Conservation (phyloP, 2,329 filamentous ascomycete species). For the Sporothrix variecibatus region DNA sequence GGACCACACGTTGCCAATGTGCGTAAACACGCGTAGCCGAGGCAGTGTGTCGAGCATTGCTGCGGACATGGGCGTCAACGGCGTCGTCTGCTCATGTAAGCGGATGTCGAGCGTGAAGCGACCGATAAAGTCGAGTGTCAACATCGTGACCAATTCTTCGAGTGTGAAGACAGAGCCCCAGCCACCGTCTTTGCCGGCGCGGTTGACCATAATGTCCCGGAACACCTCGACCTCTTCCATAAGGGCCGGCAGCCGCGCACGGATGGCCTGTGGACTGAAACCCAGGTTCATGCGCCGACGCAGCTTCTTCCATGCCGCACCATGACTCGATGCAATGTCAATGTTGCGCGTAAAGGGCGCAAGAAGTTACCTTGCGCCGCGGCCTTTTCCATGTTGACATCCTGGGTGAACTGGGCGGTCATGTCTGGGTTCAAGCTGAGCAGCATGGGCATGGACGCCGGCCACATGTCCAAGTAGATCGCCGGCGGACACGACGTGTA, state of each 20-base stretch:
- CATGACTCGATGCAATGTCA: constrained; percentile 41
- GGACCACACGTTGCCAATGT: constrained; percentile 30
- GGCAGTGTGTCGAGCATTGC: constrained; percentile 27
- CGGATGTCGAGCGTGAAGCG: constrained; percentile 31
- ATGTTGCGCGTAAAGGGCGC: constrained; percentile 36
- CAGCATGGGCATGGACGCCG: constrained; percentile 27
- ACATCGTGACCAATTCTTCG: constrained; percentile 30
- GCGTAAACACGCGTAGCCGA: constrained; percentile 19
- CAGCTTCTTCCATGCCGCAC: constrained; percentile 42
- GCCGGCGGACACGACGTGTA: constrained; percentile 22
- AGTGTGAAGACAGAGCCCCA: constrained; percentile 33
- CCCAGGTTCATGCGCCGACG: constrained; percentile 42
- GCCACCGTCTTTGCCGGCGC: constrained; percentile 31
- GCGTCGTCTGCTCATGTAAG: constrained; percentile 25
- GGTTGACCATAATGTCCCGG: constrained; percentile 33
- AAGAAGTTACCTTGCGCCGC: constrained; percentile 18
- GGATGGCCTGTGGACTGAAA: constrained; percentile 41
- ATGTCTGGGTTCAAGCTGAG: constrained; percentile 28
- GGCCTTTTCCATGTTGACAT: constrained; percentile 25
- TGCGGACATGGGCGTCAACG: constrained; percentile 23
- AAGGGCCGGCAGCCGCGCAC: constrained; percentile 39
- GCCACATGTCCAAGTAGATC: constrained; percentile 30
- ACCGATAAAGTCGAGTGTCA: constrained; percentile 35
- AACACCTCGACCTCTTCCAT: constrained; percentile 38
- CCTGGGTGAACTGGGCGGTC: constrained; percentile 28